A percentile compares a stretch with the other conserved stretches of the same genome.
phyloP scores from a whole-genome alignment of 2,329 filamentous ascomycete species.

The Botrytis pseudocinerea region DNA sequence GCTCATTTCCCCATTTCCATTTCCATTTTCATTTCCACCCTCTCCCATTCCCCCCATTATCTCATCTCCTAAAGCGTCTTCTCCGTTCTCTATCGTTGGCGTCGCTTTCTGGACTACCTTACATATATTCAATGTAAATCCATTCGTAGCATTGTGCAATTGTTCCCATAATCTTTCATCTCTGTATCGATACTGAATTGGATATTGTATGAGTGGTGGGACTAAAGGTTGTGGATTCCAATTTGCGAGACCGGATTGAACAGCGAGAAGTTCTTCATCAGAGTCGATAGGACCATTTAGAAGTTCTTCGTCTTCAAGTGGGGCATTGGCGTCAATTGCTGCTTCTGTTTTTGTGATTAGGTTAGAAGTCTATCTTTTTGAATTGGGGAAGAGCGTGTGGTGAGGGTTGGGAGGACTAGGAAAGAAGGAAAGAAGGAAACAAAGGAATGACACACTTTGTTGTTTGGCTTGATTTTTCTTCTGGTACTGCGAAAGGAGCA shows the following conservation, averaged over 20 bases:
- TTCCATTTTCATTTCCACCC: background rate
- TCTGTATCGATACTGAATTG: conserved; percentile 64
- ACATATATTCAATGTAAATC: conserved; percentile 65
- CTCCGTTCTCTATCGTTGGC: conserved; percentile 40
- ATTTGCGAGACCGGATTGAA: conserved; percentile 77
- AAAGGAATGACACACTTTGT: conserved; percentile 67
- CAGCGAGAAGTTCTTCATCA: conserved; percentile 87
- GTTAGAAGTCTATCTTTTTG: conserved; percentile 7
- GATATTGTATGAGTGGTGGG: conserved; percentile 61
- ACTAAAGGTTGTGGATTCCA: conserved; percentile 79
- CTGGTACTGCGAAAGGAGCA: conserved; percentile 83
- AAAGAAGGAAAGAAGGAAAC: conserved; percentile 20
- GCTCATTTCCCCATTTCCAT: background rate
- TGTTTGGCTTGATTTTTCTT: conserved; percentile 99
- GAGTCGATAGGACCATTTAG: conserved; percentile 83
- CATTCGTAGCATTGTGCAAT: conserved; percentile 65
- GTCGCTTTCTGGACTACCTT: conserved; percentile 55
- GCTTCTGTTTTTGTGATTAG: conserved; percentile 61
- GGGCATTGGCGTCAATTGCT: conserved; percentile 90
- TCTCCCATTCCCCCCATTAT: conserved; percentile 7
- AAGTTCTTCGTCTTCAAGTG: conserved; percentile 78
- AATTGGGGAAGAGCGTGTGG: background rate
- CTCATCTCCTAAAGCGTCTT: conserved; percentile 6
- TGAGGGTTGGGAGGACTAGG: conserved; percentile 24
- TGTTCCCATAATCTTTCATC: conserved; percentile 64